phyloP scores from a whole-genome alignment of 352 stramenopile species.

The Globisporangium orthogonon region DNA sequence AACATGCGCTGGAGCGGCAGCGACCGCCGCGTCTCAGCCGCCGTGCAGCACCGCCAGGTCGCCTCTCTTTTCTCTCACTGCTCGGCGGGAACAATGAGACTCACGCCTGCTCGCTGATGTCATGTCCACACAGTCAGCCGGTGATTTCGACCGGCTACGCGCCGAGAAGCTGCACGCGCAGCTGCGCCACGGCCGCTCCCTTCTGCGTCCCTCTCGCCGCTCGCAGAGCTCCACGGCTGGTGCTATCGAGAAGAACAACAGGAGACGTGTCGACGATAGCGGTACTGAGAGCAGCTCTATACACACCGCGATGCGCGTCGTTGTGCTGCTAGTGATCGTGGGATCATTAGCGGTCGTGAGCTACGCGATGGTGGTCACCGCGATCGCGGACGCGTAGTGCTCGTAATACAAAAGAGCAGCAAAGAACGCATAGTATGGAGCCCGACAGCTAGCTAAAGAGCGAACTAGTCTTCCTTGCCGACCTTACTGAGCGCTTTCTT shows the following conservation, averaged over 20 bases:
- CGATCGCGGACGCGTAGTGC: slow-evolving; percentile 17
- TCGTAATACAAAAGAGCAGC: not conserved
- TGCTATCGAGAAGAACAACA: not conserved
- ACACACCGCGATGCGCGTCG: slow-evolving; percentile 17
- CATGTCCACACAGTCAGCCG: slow-evolving; percentile 19
- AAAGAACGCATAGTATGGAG: not conserved
- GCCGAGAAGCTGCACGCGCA: slow-evolving; percentile 33
- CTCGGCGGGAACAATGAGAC: not conserved
- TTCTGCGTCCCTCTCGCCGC: slow-evolving; percentile 2
- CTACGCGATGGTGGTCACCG: slow-evolving; percentile 31
- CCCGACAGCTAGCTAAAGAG: not conserved
- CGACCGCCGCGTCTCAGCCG: slow-evolving; percentile 34
- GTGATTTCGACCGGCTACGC: slow-evolving; percentile 29
- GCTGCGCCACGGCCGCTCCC: slow-evolving; percentile 20
- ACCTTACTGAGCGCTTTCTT: slow-evolving; percentile 19
- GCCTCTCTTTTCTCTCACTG: no score
- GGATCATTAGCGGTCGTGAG: slow-evolving; percentile 31
- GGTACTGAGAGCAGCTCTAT: not conserved
- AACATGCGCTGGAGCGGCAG: slow-evolving; percentile 32
- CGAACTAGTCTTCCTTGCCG: slow-evolving; percentile 8
- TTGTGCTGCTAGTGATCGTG: slow-evolving; percentile 20
- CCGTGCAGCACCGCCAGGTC: slow-evolving; percentile 53
- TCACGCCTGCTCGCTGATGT: not conserved
- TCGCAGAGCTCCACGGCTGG: not conserved
- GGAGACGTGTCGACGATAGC: not conserved